Conservation (phyloP, 192 early-diverging fungal genomes). For the Pecoramyces ruminantium region DNA sequence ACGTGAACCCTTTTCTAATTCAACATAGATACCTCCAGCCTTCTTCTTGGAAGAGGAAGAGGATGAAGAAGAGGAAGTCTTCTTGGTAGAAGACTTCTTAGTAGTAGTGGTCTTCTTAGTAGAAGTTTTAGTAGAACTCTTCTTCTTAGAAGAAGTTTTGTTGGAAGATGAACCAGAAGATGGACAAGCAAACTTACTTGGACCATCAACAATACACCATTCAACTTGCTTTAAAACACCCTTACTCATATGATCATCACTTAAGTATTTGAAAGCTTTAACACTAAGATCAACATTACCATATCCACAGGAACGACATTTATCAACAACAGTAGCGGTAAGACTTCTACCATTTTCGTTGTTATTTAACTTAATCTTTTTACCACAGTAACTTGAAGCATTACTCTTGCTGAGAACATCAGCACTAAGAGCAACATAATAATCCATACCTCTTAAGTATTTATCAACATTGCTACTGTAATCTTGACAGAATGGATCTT, state of each 20-base stretch:
- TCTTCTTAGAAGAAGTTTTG: no score
- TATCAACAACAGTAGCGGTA: neutral
- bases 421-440: neutral
- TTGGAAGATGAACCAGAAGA: neutral
- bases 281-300: neutral
- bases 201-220: neutral
- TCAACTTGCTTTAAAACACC: neutral
- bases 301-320: neutral
- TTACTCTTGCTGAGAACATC: neutral
- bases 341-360: neutral
- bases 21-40: neutral
- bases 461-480: neutral
- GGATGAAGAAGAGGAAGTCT: neutral
- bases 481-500: neutral
- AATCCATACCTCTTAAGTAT: neutral
- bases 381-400: neutral
- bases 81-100: neutral
- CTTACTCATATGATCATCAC: neutral
- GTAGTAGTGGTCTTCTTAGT: neutral
- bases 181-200: neutral
- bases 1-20: neutral
- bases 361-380: neutral
- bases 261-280: neutral
- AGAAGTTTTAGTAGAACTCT: no score
- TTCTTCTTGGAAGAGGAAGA: neutral